Percentiles rank a stretch among this genome's conserved stretches.
Conservation (phyloP, 345 rosid genomes). For the Citropsis articulata region DNA sequence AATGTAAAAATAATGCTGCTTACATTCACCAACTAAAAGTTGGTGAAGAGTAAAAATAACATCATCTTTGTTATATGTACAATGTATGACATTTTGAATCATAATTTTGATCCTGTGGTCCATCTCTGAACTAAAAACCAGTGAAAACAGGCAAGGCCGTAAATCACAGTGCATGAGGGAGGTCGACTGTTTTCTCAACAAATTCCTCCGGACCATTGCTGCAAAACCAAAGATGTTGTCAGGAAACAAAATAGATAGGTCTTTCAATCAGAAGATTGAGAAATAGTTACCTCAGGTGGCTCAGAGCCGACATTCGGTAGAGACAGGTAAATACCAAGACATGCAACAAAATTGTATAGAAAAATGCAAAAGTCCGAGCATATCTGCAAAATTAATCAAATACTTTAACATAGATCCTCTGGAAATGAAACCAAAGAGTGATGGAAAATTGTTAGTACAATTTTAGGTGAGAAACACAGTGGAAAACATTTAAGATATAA, state of each 20-base stretch:
- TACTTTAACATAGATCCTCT: too few relatives aligned
- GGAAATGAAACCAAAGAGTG: background rate
- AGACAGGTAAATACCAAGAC: constrained; percentile 88
- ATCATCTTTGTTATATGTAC: constrained; percentile 14
- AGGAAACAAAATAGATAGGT: background rate
- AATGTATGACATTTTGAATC: constrained; percentile 12
- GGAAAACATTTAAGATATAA: background rate
- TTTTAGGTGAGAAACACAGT: background rate
- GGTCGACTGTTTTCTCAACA: constrained; percentile 52
- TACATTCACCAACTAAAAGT: background rate
- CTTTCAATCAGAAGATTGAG: background rate
- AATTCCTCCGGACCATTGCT: constrained; percentile 77
- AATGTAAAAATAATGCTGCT: background rate
- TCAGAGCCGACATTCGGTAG: constrained; percentile 92
- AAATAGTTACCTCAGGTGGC: constrained; percentile 66
- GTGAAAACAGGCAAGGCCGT: background rate
- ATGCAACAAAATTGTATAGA: constrained; percentile 89
- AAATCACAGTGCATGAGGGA: constrained; percentile 65
- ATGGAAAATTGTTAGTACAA: too few relatives aligned
- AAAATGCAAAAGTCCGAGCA: constrained; percentile 89
- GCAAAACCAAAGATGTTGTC: constrained; percentile 14
- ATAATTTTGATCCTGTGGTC: background rate
- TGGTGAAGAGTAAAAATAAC: background rate
- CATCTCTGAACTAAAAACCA: background rate
- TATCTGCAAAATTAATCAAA: constrained; percentile 44